Conservation (phyloP, 805 yeast species). For the Metahyphopichia silvanorum region DNA sequence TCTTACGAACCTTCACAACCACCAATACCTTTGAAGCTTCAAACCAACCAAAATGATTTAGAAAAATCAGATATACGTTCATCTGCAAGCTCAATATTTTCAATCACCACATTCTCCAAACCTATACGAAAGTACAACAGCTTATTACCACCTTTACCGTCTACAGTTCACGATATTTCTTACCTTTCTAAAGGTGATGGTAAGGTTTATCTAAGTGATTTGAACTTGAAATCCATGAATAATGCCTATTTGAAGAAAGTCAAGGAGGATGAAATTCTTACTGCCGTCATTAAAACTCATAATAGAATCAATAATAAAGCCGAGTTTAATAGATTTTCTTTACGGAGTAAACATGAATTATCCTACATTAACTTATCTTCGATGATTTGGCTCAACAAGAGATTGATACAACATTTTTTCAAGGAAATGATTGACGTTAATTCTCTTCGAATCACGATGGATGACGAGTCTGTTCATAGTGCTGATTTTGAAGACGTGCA, state of each 20-base stretch:
- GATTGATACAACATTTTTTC: constrained; percentile 32
- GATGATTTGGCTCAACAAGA: constrained; percentile 47
- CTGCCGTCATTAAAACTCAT: constrained; percentile 13
- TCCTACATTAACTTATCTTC: constrained; percentile 39
- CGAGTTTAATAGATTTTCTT: neutral
- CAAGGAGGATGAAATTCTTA: constrained; percentile 31
- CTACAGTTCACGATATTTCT: constrained; percentile 22
- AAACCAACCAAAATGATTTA: neutral
- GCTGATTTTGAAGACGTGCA: constrained; percentile 2
- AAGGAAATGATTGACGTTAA: constrained; percentile 19
- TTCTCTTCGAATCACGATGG: constrained; percentile 6
- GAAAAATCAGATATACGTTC: no score
- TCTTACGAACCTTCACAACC: neutral
- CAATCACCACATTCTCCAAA: constrained; percentile 20
- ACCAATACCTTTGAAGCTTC: neutral
- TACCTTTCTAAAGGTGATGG: constrained; percentile 30
- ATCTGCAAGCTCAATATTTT: constrained; percentile 24
- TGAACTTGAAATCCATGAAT: constrained; percentile 38
- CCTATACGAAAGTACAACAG: constrained; percentile 36
- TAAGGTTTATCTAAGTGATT: constrained; percentile 36
- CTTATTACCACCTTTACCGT: constrained; percentile 34
- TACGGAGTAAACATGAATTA: constrained; percentile 20
- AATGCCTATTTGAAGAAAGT: constrained; percentile 24
- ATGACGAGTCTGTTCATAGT: constrained; percentile 1
- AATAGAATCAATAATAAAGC: neutral